Evolutionary conservation across 2,329 filamentous ascomycete species (phyloP).

Genomic region (Sphaerulina populicola): DNA sequence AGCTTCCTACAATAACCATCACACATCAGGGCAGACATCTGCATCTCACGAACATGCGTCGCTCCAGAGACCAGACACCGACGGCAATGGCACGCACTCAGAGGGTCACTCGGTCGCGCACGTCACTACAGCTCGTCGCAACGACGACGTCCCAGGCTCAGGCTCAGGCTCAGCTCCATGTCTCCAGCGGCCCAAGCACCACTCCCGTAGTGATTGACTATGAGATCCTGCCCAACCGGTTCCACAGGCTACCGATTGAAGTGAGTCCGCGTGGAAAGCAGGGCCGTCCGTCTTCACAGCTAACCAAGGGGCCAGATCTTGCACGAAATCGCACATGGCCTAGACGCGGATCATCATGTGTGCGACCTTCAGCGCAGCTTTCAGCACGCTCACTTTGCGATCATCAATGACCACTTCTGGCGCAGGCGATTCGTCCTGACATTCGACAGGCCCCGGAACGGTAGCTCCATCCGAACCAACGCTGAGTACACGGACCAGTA

Average conservation of each 20-base stretch:
- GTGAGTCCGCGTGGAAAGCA: slow-evolving; percentile 9
- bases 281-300: background rate
- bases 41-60: background rate
- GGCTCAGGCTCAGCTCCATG: background rate
- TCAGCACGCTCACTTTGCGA: slow-evolving; percentile 32
- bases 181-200: background rate
- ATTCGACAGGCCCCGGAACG: slow-evolving; percentile 34
- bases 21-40: background rate
- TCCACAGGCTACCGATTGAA: slow-evolving; percentile 25
- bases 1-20: background rate
- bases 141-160: background rate
- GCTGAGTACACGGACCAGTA: slow-evolving; percentile 34
- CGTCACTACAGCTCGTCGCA: background rate
- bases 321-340: slow-evolving; percentile 33
- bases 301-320: slow-evolving; percentile 31
- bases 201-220: background rate
- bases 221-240: slow-evolving; percentile 9
- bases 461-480: slow-evolving; percentile 20
- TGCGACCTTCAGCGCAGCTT: slow-evolving; percentile 37
- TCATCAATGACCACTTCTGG: slow-evolving; percentile 43
- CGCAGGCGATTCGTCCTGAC: slow-evolving; percentile 36
- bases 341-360: slow-evolving; percentile 40
- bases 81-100: background rate
- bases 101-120: background rate
- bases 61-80: background rate